These are phyloP conservation scores for Xylariomycetidae sp. DNA, from an alignment of 2,329 filamentous ascomycete genomes.

Conservation along the genomic window DNA sequence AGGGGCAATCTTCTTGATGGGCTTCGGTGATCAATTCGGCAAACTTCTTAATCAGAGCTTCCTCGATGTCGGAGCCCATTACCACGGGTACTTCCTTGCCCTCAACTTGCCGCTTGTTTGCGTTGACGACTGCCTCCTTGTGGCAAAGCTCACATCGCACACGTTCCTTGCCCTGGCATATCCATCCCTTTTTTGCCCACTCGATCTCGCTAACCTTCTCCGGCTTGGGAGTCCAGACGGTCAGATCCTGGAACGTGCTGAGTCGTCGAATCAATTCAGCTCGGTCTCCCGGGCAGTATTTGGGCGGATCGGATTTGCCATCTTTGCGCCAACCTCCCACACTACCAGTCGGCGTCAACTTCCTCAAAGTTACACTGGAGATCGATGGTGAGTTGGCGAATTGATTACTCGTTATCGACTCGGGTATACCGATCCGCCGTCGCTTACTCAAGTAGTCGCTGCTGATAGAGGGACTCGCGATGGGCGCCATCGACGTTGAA, in stretches of 20 bases:
- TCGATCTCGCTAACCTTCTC: constrained; percentile 79
- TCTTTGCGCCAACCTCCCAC: constrained; percentile 19
- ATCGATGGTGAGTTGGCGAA: constrained; percentile 27
- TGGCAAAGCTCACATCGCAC: constrained; percentile 83
- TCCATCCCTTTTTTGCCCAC: constrained; percentile 93
- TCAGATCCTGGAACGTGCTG: constrained; percentile 84
- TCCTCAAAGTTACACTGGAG: constrained; percentile 36
- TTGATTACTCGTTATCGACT: constrained; percentile 31
- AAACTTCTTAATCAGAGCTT: constrained; percentile 72
- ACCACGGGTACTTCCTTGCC: constrained; percentile 48
- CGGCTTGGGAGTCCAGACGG: constrained; percentile 90
- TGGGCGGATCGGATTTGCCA: constrained; percentile 41
- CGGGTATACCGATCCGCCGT: constrained; percentile 41
- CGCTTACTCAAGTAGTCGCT: constrained; percentile 45
- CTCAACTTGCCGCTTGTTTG: constrained; percentile 55
- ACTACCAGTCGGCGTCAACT: constrained; percentile 28
- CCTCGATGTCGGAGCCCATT: constrained; percentile 57
- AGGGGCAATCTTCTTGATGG: constrained; percentile 78
- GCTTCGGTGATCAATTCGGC: constrained; percentile 63
- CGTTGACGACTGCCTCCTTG: constrained; percentile 75
- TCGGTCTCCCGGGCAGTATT: constrained; percentile 83
- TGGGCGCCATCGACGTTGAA: constrained; percentile 11
- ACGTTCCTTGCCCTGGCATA: constrained; percentile 74
- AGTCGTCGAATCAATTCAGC: constrained; percentile 74
- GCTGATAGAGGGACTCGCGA: constrained; percentile 12